Percentiles rank a stretch among this genome's conserved stretches.
Conservation (phyloP, 345 rosid species). For the Sonneratia caseolaris region DNA sequence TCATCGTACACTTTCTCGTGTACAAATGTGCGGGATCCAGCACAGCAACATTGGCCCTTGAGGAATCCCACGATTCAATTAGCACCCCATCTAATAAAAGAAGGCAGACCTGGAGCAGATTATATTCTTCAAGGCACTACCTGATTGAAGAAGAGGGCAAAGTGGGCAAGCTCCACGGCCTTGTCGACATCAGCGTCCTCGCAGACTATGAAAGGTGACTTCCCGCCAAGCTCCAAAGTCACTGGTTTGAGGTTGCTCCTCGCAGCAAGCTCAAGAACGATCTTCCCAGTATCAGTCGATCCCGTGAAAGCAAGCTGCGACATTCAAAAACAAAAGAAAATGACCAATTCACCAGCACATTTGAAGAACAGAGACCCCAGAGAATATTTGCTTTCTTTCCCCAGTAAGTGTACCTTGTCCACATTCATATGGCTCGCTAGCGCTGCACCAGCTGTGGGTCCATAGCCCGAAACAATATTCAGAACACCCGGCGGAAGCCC, state of each 20-base stretch:
- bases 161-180: constrained; percentile 90
- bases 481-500: constrained; percentile 91
- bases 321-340: neutral
- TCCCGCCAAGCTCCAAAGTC: constrained; percentile 92
- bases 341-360: neutral
- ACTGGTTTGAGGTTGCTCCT: constrained; percentile 94
- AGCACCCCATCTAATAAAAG: neutral
- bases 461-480: constrained; percentile 74
- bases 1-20: constrained; percentile 81
- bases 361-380: neutral
- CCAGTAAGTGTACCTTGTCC: constrained; percentile 63
- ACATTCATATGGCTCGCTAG: constrained; percentile 89
- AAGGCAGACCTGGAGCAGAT: neutral
- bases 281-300: constrained; percentile 66
- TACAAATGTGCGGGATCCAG: constrained; percentile 91
- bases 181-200: constrained; percentile 83
- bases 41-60: constrained; percentile 97
- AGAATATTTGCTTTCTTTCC: neutral
- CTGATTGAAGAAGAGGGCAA: constrained; percentile 93
- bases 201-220: constrained; percentile 83
- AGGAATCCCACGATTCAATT: too few relatives aligned
- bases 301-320: constrained; percentile 90
- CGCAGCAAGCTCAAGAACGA: constrained; percentile 69
- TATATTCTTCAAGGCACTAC: constrained; percentile 16
- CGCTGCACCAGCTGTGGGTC: constrained; percentile 81